Conservation (phyloP, 192 early-diverging fungal genomes). For the Globomyces pollinis-pini region DNA sequence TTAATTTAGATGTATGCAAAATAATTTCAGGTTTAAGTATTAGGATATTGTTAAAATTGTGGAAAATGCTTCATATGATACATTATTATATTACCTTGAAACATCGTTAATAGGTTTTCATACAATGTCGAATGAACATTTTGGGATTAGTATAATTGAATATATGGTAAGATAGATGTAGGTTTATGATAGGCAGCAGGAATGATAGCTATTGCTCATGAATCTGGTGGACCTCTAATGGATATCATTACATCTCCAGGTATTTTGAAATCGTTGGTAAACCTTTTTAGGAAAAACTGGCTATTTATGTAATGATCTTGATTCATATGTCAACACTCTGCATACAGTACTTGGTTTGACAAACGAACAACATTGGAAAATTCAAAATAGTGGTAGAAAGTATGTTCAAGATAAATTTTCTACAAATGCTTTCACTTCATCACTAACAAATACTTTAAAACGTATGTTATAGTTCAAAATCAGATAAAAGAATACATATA, state of each 20-base stretch:
- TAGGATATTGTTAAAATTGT: conserved; percentile 70
- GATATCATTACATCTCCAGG: conserved; percentile 71
- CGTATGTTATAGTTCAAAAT: too few species aligned
- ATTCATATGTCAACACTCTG: background rate
- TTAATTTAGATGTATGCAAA: conserved; percentile 59
- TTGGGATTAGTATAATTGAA: conserved; percentile 96
- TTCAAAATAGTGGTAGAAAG: background rate
- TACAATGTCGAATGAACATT: conserved; percentile 98
- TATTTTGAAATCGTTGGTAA: too few species aligned
- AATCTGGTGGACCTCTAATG: conserved; percentile 78
- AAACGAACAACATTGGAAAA: background rate
- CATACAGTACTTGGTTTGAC: background rate
- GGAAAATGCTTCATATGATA: conserved; percentile 70
- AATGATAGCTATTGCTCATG: conserved; percentile 68
- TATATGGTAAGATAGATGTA: conserved; percentile 86
- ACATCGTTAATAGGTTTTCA: conserved; percentile 74
- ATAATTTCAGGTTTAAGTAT: background rate
- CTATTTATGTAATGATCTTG: background rate
- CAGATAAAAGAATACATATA: too few species aligned
- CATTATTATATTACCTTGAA: conserved; percentile 55
- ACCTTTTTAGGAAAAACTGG: too few species aligned
- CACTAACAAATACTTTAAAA: too few species aligned
- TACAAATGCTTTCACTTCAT: background rate
- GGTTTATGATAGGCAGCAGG: conserved; percentile 60
- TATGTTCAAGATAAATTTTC: conserved; percentile 6